Evolutionary conservation across 495 filamentous ascomycete species (phyloP).

Genomic region (Hyaloscypha variabilis): DNA sequence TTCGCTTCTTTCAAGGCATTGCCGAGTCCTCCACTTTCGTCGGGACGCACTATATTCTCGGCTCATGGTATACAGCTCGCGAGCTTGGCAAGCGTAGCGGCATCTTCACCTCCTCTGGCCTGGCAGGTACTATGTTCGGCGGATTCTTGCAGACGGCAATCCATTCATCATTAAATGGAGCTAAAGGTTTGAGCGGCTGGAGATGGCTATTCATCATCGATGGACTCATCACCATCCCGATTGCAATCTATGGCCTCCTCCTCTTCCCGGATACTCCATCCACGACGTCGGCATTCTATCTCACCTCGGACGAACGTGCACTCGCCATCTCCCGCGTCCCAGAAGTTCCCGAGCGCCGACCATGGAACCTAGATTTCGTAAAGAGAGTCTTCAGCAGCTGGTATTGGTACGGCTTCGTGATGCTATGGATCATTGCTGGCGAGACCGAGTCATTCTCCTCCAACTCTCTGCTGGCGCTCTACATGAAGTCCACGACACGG

Average conservation of each 20-base stretch:
- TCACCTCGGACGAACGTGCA: slow-evolving; percentile 43
- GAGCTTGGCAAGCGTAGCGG: slow-evolving; percentile 66
- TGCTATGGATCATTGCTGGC: slow-evolving; percentile 51
- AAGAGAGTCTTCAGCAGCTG: slow-evolving; percentile 44
- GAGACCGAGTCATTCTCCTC: slow-evolving; percentile 54
- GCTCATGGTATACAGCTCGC: slow-evolving; percentile 65
- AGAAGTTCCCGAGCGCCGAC: slow-evolving; percentile 33
- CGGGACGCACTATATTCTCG: slow-evolving; percentile 67
- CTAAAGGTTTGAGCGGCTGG: slow-evolving; percentile 59
- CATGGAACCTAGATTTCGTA: slow-evolving; percentile 42
- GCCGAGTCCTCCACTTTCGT: slow-evolving; percentile 62
- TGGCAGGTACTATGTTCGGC: slow-evolving; percentile 50
- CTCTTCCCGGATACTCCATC: slow-evolving; percentile 63
- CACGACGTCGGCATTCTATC: slow-evolving; percentile 55
- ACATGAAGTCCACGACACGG: slow-evolving; percentile 41
- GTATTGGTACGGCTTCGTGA: slow-evolving; percentile 53
- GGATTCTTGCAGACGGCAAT: slow-evolving; percentile 64
- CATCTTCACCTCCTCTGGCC: slow-evolving; percentile 56
- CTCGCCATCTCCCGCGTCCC: slow-evolving; percentile 49
- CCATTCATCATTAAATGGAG: slow-evolving; percentile 50
- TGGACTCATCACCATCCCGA: slow-evolving; percentile 49
- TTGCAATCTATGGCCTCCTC: slow-evolving; percentile 59
- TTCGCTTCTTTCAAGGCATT: slow-evolving; percentile 71
- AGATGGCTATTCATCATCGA: slow-evolving; percentile 67
- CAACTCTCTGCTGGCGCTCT: slow-evolving; percentile 48